Evolutionary conservation across 164 flowering plant genomes (phyloP).

Genomic region (Vitis cinerea): DNA sequence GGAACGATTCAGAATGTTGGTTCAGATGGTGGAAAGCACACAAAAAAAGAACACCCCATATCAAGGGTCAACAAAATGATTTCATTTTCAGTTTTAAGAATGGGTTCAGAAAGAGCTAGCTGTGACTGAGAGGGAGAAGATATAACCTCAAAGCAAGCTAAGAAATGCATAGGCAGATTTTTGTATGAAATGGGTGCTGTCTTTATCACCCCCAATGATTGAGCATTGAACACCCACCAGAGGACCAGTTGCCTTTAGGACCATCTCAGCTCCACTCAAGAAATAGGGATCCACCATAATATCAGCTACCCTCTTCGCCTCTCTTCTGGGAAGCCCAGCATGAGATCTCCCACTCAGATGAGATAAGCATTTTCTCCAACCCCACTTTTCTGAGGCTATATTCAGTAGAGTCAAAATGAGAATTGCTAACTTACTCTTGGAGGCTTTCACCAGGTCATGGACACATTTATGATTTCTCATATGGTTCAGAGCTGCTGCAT

Average conservation of each 20-base stretch:
- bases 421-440: conserved; percentile 27
- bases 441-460: conserved; percentile 32
- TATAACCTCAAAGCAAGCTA: conserved; percentile 14
- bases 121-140: conserved; percentile 10
- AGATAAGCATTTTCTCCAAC: conserved; percentile 39
- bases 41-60: neutral
- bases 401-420: conserved; percentile 49
- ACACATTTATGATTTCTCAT: conserved; percentile 29
- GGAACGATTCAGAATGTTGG: conserved; percentile 11
- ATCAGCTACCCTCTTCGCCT: conserved; percentile 38
- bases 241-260: conserved; percentile 47
- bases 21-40: conserved; percentile 11
- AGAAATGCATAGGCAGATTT: conserved; percentile 49
- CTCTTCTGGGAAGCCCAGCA: conserved; percentile 32
- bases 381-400: conserved; percentile 34
- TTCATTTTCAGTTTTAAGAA: neutral
- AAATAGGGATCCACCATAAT: conserved; percentile 40
- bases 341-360: conserved; percentile 44
- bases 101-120: conserved; percentile 1
- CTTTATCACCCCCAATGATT: conserved; percentile 26
- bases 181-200: conserved; percentile 50
- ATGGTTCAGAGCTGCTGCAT: conserved; percentile 27
- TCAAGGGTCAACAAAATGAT: neutral
- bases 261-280: conserved; percentile 42
- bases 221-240: conserved; percentile 39